Base-by-base conservation (phyloP, 179 eudicot species). In the Vitellaria paradoxa region DNA sequence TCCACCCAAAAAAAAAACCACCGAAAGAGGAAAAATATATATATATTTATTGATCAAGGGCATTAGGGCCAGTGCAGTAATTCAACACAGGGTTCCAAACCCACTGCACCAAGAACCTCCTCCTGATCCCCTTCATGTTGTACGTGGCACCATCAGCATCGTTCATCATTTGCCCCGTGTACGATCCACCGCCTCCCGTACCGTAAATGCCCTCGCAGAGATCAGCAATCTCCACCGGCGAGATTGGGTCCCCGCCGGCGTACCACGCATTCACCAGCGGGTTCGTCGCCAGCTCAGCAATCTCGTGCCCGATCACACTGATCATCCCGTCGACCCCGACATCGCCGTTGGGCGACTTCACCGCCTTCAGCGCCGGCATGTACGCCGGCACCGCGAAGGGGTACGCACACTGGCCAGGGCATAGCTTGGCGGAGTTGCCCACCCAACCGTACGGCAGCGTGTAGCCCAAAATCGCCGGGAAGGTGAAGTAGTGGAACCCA, bases 141-240 rank as follows among this genome's bases (percentile, higher is more conserved):
- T 85, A 93, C 82, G 97, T 88, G 86, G 97, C 94, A 62, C 98
- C 98, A 79, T 85, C 97, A 1, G 47, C 68, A 20, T 81, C 94
- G 82, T 84, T 85, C 81, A 89, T 7, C 90, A 93, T 78, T 73
- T 91, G 94, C 0, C 98, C 98, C 1, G 92, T 89, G 52, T 93
- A 93, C 18, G 97, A 91, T 80, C 98, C 98, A 20, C 98, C 98
- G 0, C 97, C 98, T 0, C 97, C 97, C 0, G 92, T 90, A 12
- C 98, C 98, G 20, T 93, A 93, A 30, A 93, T 91, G n/a, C 98
- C 98, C 76, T 90, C 98, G 66, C 98, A 93, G 13, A 93, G 77
- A 80, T 93, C 98, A 18, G 94, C 98, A 8, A 93, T 90, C 70
- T 93, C 98, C 55, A 91, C 97, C 13, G 98, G 98, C 0, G 84